A percentile compares a stretch with the other conserved stretches of the same genome.
These are phyloP conservation scores for Hypoxylon lienhwacheense DNA, from an alignment of 495 filamentous ascomycete genomes.

Conservation along the genomic window DNA sequence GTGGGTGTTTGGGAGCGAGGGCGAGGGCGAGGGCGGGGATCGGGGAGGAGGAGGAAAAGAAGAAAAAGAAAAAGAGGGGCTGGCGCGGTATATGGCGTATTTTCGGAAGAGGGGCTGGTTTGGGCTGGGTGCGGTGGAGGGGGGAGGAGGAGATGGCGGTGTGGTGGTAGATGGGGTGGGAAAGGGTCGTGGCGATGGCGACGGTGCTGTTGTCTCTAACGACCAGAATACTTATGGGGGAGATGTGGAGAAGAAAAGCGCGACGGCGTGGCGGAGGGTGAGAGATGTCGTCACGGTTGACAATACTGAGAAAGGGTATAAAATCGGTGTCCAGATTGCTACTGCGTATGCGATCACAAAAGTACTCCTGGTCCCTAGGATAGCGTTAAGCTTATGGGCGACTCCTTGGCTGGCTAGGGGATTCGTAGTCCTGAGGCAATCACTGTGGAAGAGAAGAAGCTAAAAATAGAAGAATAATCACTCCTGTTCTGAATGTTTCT, in stretches of 20 bases:
- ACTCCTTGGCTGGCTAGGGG: constrained; percentile 92
- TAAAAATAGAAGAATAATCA: background rate
- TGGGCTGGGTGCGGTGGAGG: constrained; percentile 39
- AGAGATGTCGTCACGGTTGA: constrained; percentile 34
- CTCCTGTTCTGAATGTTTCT: background rate
- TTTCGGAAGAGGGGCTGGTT: constrained; percentile 54
- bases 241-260: constrained; percentile 28
- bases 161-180: constrained; percentile 11
- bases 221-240: background rate
- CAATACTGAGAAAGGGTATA: constrained; percentile 46
- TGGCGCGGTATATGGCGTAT: constrained; percentile 48
- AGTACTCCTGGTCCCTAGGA: constrained; percentile 71
- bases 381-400: constrained; percentile 77
- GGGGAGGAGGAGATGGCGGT: constrained; percentile 18
- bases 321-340: constrained; percentile 68
- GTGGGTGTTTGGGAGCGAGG: constrained; percentile 45
- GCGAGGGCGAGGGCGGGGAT: constrained; percentile 45
- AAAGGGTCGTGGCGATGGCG: constrained; percentile 22
- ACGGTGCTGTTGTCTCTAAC: constrained; percentile 14
- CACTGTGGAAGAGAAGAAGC: constrained; percentile 26
- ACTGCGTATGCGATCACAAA: constrained; percentile 91
- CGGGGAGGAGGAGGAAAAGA: too few relatives aligned
- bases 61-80: too few relatives aligned
- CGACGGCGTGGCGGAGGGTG: constrained; percentile 41
- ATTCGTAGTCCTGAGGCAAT: constrained; percentile 53